Evolutionary conservation across 2,329 filamentous ascomycete species (phyloP).

Genomic region (Scleromitrula shiraiana): DNA sequence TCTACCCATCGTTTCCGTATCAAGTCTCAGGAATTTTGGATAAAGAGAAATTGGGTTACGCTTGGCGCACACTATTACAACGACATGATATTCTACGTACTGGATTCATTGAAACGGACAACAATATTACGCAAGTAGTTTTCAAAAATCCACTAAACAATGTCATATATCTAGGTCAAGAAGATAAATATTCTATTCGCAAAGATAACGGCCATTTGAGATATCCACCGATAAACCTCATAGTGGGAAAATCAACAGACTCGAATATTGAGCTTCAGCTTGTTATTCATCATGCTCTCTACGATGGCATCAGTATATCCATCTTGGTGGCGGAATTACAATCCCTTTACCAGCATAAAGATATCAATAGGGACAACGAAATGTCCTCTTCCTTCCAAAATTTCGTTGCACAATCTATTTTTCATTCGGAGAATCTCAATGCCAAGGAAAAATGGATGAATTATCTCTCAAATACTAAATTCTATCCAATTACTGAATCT

Average conservation of each 20-base stretch:
- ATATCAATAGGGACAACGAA: background rate
- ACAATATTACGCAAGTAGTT: constrained; percentile 58
- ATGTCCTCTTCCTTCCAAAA: too few species aligned
- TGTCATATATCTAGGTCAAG: constrained; percentile 25
- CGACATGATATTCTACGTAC: constrained; percentile 62
- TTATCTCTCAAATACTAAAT: background rate
- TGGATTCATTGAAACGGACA: constrained; percentile 38
- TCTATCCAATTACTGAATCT: too few species aligned
- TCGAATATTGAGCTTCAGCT: constrained; percentile 34
- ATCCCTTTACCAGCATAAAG: constrained; percentile 34
- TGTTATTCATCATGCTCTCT: constrained; percentile 76
- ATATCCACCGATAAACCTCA: constrained; percentile 22
- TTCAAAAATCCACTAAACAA: constrained; percentile 34
- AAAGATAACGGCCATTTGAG: constrained; percentile 12
- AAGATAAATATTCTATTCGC: constrained; percentile 4
- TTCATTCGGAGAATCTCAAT: background rate
- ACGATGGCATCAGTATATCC: constrained; percentile 75
- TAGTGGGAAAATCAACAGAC: constrained; percentile 13
- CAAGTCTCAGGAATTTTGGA: constrained; percentile 36
- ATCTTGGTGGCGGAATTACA: constrained; percentile 49
- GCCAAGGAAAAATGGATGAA: constrained; percentile 6
- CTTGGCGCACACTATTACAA: constrained; percentile 54
- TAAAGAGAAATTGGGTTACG: constrained; percentile 37
- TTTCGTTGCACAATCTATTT: too few species aligned
- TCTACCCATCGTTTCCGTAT: constrained; percentile 68